phyloP scores from a whole-genome alignment of 2,329 filamentous ascomycete species.

The Trichoderma breve region DNA sequence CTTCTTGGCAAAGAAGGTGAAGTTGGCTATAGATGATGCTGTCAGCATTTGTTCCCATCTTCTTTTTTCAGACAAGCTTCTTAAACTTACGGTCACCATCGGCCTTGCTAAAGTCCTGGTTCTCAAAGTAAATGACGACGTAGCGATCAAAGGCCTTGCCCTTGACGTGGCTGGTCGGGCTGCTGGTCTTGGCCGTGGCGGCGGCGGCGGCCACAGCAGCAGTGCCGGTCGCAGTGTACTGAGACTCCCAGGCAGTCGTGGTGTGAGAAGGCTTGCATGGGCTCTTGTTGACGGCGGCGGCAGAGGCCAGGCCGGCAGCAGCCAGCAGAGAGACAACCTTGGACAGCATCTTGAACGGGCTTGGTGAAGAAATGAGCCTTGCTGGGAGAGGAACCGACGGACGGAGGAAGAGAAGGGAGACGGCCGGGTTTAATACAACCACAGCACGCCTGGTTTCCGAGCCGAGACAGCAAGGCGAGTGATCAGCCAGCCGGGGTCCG shows the following conservation, averaged over 20 bases:
- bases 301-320: conserved; percentile 29
- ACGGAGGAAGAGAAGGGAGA: neutral
- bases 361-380: neutral
- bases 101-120: conserved; percentile 67
- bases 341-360: conserved; percentile 23
- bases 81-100: conserved; percentile 54
- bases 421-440: conserved; percentile 2
- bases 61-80: neutral
- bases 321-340: conserved; percentile 27
- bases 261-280: neutral
- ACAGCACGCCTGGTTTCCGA: neutral
- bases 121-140: conserved; percentile 74
- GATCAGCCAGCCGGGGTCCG: neutral
- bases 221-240: conserved; percentile 52
- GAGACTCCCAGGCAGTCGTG: conserved; percentile 35
- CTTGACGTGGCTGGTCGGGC: conserved; percentile 61
- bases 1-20: conserved; percentile 30
- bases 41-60: neutral
- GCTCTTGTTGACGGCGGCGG: conserved; percentile 23
- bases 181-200: conserved; percentile 59
- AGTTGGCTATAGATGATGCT: conserved; percentile 25
- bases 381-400: neutral
- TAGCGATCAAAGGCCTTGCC: conserved; percentile 73
- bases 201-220: conserved; percentile 53
- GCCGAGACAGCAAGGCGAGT: neutral